Base-by-base conservation (phyloP, 1,284 basidiomycete genomes). In the Coniferiporia sulphurascens region DNA sequence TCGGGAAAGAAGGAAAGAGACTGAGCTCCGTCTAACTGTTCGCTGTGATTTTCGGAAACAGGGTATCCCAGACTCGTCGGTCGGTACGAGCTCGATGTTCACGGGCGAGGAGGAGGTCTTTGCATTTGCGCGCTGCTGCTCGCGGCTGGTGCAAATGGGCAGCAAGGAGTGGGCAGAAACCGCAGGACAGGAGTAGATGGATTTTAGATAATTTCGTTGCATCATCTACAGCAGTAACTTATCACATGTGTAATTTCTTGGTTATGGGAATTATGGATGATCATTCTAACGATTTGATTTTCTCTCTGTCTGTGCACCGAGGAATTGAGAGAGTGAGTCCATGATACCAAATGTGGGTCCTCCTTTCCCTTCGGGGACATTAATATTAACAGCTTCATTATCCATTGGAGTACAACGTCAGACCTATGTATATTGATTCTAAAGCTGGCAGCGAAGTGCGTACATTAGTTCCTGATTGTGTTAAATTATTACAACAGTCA, bases 101-200 rank as follows among this genome's bases (percentile, higher is more conserved):
- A 87, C 86, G 0, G 93, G 93, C 3, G 93, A 97, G 68, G 95
- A 97, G 72, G 95, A 98, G 73, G 71, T 96, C 6, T 97, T 98
- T 71, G 95, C 95, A 0, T 98, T 96, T 71, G 94, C 93, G 9
- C 81, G 95, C 52, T 95, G 93, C 41, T 95, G 94, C 68, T 94
- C 91, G 34, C 81, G 94, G 52, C 76, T 97, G 27, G 89, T 93
- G 36, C 87, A 97, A 73, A 96, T 97, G 94, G 91, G 93, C 49
- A 91, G 89, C 68, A 85, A 78, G 65, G 85, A 90, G 64, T 93
- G 91, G 91, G 85, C 86, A 1, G 86, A 89, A 73, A 85, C 78
- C n/a, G 78, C 84, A 0, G 73, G 74, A 4, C 27, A 52, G 34
- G 51, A 56, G 27, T 60, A 38, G 45, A 52, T 32, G 41, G 3